These are phyloP conservation scores for Kuraishia cidri DNA, from an alignment of 805 yeast species.

Conservation along the genomic window DNA sequence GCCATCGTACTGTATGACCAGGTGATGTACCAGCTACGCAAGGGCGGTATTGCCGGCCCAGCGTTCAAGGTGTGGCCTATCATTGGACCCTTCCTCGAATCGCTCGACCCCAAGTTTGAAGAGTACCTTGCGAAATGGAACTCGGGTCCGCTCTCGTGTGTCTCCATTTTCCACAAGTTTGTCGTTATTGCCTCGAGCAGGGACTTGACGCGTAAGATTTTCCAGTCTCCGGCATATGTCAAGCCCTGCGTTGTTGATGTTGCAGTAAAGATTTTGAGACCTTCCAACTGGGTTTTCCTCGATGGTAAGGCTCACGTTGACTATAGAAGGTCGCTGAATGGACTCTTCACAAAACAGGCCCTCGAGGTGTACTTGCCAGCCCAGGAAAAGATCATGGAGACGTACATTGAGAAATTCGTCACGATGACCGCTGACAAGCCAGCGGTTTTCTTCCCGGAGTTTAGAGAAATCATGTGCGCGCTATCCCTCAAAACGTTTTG, in stretches of 20 bases:
- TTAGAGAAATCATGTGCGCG: constrained; percentile 96
- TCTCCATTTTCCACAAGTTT: constrained; percentile 95
- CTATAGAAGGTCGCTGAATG: constrained; percentile 85
- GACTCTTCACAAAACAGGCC: constrained; percentile 79
- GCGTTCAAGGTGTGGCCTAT: constrained; percentile 83
- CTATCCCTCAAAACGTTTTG: constrained; percentile 88
- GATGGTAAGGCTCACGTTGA: constrained; percentile 96
- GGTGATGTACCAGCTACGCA: constrained; percentile 65
- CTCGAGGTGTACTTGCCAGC: constrained; percentile 77
- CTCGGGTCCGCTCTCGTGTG: constrained; percentile 92
- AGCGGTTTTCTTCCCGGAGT: constrained; percentile 77
- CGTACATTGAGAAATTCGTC: constrained; percentile 62
- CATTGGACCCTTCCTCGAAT: constrained; percentile 93
- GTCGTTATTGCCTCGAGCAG: constrained; percentile 89
- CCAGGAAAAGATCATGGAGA: constrained; percentile 78
- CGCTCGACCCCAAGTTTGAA: constrained; percentile 91
- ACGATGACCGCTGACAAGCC: constrained; percentile 51
- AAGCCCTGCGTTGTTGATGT: constrained; percentile 98
- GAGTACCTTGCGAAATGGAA: constrained; percentile 91
- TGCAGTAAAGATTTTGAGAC: constrained; percentile 88
- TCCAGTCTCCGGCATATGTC: constrained; percentile 78
- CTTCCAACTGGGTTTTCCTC: constrained; percentile 94
- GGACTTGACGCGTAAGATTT: constrained; percentile 80
- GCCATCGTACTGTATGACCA: constrained; percentile 59
- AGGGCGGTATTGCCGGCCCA: constrained; percentile 92